Evolutionary conservation across 2,329 filamentous ascomycete genomes (phyloP).

Genomic region (Sclerotinia sclerotiorum): DNA sequence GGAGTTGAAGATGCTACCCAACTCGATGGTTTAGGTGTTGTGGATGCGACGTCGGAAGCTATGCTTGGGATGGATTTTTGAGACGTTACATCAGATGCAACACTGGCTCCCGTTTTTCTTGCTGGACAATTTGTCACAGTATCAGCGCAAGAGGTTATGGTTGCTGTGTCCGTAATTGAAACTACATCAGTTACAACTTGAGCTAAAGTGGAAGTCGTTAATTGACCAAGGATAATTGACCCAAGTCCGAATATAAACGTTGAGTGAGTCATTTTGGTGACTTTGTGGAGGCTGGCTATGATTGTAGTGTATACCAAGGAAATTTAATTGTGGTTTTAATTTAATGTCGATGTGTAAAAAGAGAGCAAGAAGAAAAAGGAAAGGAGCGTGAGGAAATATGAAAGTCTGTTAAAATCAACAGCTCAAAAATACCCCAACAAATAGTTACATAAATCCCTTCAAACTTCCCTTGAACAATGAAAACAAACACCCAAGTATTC

Average conservation of each 20-base stretch:
- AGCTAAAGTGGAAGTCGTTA: not conserved
- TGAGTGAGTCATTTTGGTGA: conserved; percentile 8
- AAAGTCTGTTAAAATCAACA: conserved; percentile 4
- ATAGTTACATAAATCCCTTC: conserved; percentile 1
- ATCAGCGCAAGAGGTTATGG: conserved; percentile 16
- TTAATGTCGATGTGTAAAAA: not conserved
- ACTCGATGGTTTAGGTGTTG: not conserved
- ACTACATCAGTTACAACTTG: conserved; percentile 1
- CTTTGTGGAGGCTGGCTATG: not conserved
- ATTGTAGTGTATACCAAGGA: not conserved
- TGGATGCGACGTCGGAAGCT: not conserved
- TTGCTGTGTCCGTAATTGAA: conserved; percentile 15
- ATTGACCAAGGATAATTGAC: conserved; percentile 6
- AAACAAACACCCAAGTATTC: not conserved
- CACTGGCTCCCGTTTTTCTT: not conserved
- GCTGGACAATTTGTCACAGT: conserved; percentile 20
- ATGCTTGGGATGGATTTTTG: not conserved
- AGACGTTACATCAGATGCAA: not conserved
- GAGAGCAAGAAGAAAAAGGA: not conserved
- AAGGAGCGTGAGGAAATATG: not conserved
- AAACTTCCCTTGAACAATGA: not conserved
- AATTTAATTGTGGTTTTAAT: not conserved
- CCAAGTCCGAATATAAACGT: conserved; percentile 4
- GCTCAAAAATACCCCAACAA: not conserved
- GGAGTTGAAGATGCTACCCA: not conserved